Evolutionary conservation across 164 flowering plant species (phyloP).

Genomic region (Annona cherimola): DNA sequence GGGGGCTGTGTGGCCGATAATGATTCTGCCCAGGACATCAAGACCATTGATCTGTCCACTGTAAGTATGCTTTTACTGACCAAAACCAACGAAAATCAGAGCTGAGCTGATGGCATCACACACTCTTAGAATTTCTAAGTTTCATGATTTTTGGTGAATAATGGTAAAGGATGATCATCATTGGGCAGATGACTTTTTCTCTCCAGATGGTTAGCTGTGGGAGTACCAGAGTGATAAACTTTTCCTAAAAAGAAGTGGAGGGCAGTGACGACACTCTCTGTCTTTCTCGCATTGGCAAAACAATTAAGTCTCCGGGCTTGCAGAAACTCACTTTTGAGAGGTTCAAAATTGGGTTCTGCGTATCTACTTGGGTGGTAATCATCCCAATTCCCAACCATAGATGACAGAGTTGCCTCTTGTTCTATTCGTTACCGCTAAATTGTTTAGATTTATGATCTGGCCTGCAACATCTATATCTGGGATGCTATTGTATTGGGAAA

Average conservation of each 20-base stretch:
- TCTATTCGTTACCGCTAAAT: neutral
- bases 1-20: slow-evolving; percentile 60
- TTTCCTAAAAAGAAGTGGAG: no score
- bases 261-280: no score
- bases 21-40: slow-evolving; percentile 54
- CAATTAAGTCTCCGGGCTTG: no score
- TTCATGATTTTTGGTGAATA: no score
- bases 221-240: no score
- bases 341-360: no score
- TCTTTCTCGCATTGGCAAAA: no score
- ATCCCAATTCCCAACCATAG: neutral
- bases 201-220: no score
- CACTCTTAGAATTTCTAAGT: no score
- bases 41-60: slow-evolving; percentile 56
- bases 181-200: no score
- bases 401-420: neutral
- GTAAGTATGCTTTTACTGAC: slow-evolving; percentile 37
- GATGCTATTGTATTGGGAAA: neutral
- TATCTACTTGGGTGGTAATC: neutral
- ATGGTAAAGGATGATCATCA: no score
- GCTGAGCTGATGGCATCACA: neutral
- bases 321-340: no score
- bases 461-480: neutral
- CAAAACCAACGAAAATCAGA: neutral
- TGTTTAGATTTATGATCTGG: neutral